Evolutionary conservation across 805 yeast species (phyloP), one percentile per base, ranked within the genome.

Genomic region (Lachancea dasiensis): DNA sequence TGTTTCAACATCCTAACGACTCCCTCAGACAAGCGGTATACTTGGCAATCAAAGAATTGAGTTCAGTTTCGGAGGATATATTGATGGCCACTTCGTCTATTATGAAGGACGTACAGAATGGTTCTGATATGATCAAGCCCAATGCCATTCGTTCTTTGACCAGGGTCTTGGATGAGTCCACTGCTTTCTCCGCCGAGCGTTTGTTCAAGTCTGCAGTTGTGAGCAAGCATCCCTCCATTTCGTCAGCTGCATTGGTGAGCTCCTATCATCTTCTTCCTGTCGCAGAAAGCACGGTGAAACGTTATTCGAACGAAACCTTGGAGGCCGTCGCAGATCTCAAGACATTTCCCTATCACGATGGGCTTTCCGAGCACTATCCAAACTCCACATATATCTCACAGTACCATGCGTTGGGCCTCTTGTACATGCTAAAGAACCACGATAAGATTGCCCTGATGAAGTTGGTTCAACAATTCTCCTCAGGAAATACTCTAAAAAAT

Each of bases 1-100:
- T 92, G 52, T 92, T 92, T 61, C 98, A 92, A 60, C 95, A 90
- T 63, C 84, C 79, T 60, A 77, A 83, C 13, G 74, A 75, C 27
- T 70, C 86, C 0, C 73, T 92, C 58, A 81, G 98, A 63, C 98
- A 92, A 66, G 75, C 85, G 68, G 95, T 90, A 13, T 92, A 90
- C 57, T 70, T 92, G 60, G 90, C 96, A 11, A 87, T 90, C 63
- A 92, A 92, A 67, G 97, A 90, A 62, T 73, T 92, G 46, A 76
- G 90, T 34, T 65, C 80, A 14, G 75, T 82, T 46, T 86, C 96
- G 15, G 85, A 86, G 50, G 97, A 92, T 63, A 86, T 87, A 40
- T 74, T 92, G 62, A 92, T 92, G 97, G 97, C 90, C 19, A 92
- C 98, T 19, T 86, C 96, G 2, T 87, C 95, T 19, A 89, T 92